Conservation (phyloP, 306 rosid species). For the Cucumis melo region DNA sequence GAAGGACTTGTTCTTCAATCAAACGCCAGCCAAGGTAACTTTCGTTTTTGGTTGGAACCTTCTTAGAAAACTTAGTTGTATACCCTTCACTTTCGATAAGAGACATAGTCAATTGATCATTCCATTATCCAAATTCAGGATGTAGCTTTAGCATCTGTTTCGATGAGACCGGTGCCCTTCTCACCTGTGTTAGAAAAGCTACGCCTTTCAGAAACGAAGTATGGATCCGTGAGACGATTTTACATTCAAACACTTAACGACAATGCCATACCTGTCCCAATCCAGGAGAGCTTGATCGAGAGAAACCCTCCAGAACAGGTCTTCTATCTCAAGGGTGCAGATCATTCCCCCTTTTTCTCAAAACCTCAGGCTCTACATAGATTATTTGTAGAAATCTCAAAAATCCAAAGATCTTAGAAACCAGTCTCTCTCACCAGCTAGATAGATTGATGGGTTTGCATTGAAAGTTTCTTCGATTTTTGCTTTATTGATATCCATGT, state of each 20-base stretch:
- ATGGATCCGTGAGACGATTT: conserved; percentile 69
- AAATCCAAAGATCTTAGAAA: not conserved
- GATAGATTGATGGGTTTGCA: not conserved
- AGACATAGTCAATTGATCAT: not conserved
- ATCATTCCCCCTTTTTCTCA: conserved; percentile 91
- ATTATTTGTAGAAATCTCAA: conserved; percentile 66
- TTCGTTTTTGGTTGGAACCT: not conserved
- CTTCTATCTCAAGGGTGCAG: conserved; percentile 60
- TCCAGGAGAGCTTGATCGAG: conserved; percentile 62
- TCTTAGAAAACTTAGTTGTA: not conserved
- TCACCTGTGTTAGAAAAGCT: conserved; percentile 78
- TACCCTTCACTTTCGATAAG: not conserved
- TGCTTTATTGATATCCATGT: conserved; percentile 1
- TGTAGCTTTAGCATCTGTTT: conserved; percentile 79
- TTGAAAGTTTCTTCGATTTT: not conserved
- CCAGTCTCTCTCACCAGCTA: conserved; percentile 5
- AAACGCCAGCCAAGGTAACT: conserved; percentile 68
- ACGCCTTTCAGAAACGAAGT: conserved; percentile 48
- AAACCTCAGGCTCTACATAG: conserved; percentile 93
- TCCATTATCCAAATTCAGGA: conserved; percentile 36
- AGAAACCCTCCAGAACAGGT: conserved; percentile 62
- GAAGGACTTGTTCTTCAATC: conserved; percentile 75
- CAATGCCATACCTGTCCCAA: conserved; percentile 51
- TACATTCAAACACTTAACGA: conserved; percentile 73
- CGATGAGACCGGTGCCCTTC: conserved; percentile 82